A percentile compares a stretch with the other conserved stretches of the same genome.
These are phyloP conservation scores for Diaporthe amygdali DNA, from an alignment of 2,329 filamentous ascomycete species.

Conservation along the genomic window DNA sequence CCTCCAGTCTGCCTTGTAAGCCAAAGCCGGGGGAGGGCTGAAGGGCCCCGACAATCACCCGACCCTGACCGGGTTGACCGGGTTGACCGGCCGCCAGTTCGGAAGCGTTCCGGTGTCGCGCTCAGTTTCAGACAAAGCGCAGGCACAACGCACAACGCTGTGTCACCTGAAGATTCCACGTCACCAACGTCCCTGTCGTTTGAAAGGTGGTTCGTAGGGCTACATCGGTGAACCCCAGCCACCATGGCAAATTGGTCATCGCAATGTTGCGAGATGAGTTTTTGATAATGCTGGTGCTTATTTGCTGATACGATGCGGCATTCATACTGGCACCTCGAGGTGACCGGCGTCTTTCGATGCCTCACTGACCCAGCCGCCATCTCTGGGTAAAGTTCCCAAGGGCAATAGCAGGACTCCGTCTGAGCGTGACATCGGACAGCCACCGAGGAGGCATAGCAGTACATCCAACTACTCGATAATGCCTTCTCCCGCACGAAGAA, in stretches of 20 bases:
- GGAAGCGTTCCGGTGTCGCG: constrained; percentile 7
- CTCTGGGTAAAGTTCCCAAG: not conserved
- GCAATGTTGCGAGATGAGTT: not conserved
- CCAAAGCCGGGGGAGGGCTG: not conserved
- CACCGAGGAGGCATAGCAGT: not conserved
- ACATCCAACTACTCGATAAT: not conserved
- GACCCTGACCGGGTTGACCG: not conserved
- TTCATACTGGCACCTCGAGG: not conserved
- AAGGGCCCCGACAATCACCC: not conserved
- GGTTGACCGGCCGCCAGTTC: not conserved
- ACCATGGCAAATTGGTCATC: not conserved
- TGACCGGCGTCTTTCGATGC: not conserved
- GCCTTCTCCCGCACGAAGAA: not conserved
- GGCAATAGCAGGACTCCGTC: not conserved
- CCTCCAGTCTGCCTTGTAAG: not conserved
- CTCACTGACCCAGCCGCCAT: not conserved
- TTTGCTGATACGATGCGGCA: not conserved
- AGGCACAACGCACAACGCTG: not conserved
- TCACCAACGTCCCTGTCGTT: not conserved
- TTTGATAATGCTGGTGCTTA: not conserved
- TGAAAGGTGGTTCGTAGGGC: not conserved
- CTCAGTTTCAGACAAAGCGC: constrained; percentile 6
- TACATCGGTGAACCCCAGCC: not conserved
- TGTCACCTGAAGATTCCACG: not conserved
- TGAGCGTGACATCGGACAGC: not conserved